Evolutionary conservation across 148 eudicot genomes (phyloP), one percentile per base, ranked within the genome.

Genomic region (Silene latifolia): DNA sequence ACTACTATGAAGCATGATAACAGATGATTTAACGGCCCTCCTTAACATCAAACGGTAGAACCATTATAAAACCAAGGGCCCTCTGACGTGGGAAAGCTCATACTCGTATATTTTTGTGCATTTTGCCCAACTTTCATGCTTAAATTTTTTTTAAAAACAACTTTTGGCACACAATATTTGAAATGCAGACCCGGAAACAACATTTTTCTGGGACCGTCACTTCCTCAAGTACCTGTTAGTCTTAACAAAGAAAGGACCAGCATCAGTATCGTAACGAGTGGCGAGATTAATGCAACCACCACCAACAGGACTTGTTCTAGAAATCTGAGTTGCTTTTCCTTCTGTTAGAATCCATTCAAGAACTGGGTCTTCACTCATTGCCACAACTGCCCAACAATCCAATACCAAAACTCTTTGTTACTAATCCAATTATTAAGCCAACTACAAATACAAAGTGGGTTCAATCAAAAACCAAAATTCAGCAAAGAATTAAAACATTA

Each of bases 261-360:
- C 97, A 88, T 94, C 92, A 25, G 98, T 90, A 79, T 91, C 93
- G 47, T 94, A 90, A 69, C 88, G 89, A 70, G 73, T 85, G 48
- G 98, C 98, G 77, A 77, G 86, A 85, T 94, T 94, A 76, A 94
- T 91, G 79, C 98, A 94, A 77, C 98, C 98, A 80, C 98, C 97
- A 60, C 98, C 98, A 76, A 94, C 74, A 59, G 98, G 81, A 74
- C 89, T 82, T 64, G 86, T 88, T 46, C 85, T 80, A 8, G 83
- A 88, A 59, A 94, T 94, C 67, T 88, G 57, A 20, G 83, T 91
- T 11, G 98, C 98, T 73, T 94, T 89, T 65, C 97, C 98, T 83
- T 91, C 91, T 32, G 93, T 82, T 8, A 88, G 78, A 72, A 94
- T 94, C 98, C 98, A 94, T 72, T 94, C 90, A 23, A 87, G 85